Base-by-base conservation (phyloP, 306 rosid genomes). In the Cicer bijugum region DNA sequence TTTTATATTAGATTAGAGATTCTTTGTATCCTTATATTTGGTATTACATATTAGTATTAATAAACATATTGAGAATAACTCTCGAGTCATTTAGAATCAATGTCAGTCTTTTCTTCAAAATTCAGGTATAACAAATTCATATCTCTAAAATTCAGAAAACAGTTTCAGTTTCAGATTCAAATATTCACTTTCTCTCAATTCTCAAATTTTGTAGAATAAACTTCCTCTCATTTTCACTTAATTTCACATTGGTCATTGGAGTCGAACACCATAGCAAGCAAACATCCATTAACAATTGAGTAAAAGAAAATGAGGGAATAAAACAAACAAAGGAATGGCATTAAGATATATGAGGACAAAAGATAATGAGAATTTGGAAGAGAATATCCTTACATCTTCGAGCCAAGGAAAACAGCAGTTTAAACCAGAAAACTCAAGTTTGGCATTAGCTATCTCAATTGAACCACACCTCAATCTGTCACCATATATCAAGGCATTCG, bases 391-490 rank as follows among this genome's bases (percentile, higher is more conserved):
- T 71, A 91, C 98, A 88, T 88, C 82, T 75, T 85, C 80, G 62
- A 89, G 82, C 98, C 97, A 94, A 57, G 81, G 82, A 56, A 93
- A 82, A 82, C 69, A 68, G 75, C 82, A 77, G 28, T 79, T 82
- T 23, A 80, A 80, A 78, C 78, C 58, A 70, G 89, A 82, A 79
- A 85, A 58, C 64, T 75, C 80, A 68, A 94, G 96, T 84, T 85
- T 87, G 28, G 89, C 87, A 69, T 86, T 80, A 55, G 97, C 96
- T 75, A 92, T 86, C 63, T 85, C 92, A 35, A 87, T 74, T 33
- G 98, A 88, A 78, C 96, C 98, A 85, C 98, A 94, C 66, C 90
- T 88, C 83, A 94, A 84, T 74, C 93, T 85, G 75, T 91, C 90
- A 52, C 91, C 97, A 79, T 94, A 94, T 82, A 94, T 91, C 89